A percentile compares a stretch with the other conserved stretches of the same genome.
These are phyloP conservation scores for Blastomyces gilchristii DNA, from an alignment of 2,329 filamentous ascomycete species.

Conservation along the genomic window DNA sequence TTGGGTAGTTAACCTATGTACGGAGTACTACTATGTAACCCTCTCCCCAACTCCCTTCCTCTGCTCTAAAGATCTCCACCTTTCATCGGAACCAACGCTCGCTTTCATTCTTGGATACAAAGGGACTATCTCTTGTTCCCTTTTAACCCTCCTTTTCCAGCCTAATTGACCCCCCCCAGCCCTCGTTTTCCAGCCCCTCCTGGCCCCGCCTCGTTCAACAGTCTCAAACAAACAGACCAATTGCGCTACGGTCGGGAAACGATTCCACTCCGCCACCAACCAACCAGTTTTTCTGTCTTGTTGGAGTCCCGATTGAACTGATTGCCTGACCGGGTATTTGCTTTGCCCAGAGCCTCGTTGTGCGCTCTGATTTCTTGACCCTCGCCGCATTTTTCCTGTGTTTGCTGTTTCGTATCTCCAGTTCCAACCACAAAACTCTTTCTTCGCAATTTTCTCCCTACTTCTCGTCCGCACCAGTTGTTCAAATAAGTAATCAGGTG, in stretches of 20 bases:
- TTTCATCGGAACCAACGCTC: neutral
- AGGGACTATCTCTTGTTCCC: too few relatives aligned
- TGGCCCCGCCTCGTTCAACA: neutral
- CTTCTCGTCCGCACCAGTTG: neutral
- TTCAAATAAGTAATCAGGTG: neutral
- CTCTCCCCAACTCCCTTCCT: neutral
- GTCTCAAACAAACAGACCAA: neutral
- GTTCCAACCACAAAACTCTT: neutral
- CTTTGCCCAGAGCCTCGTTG: neutral
- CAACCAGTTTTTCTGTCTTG: neutral
- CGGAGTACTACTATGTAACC: too few relatives aligned
- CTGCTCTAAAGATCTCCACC: neutral
- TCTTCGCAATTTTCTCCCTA: neutral
- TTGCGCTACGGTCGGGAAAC: neutral
- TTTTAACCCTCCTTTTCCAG: neutral
- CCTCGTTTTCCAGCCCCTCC: slow-evolving; percentile 1
- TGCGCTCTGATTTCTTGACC: too few relatives aligned
- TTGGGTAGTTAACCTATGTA: neutral
- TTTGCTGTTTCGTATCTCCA: neutral
- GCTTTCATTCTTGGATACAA: neutral
- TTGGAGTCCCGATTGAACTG: neutral
- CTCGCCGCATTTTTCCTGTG: neutral
- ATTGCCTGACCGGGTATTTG: neutral
- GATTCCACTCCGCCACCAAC: neutral
- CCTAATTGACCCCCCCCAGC: neutral